These are phyloP conservation scores for Huntiella savannae DNA, from an alignment of 2,329 filamentous ascomycete species.

Conservation along the genomic window DNA sequence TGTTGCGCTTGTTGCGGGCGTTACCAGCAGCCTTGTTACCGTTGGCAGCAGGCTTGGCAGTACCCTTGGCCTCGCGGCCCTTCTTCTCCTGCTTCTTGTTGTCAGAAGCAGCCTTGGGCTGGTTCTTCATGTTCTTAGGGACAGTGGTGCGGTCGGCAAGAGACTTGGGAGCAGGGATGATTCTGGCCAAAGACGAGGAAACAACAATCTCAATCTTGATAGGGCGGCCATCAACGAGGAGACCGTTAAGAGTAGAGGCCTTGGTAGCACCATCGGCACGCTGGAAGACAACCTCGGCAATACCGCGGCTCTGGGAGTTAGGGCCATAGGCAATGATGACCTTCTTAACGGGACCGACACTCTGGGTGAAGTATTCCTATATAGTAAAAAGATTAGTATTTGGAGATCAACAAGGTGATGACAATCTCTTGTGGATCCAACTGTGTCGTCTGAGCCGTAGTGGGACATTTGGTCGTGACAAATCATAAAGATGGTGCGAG, in stretches of 20 bases:
- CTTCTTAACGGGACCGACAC: slow-evolving; percentile 76
- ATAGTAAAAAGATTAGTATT: slow-evolving; percentile 27
- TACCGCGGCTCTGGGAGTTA: slow-evolving; percentile 76
- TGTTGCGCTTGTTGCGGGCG: slow-evolving; percentile 26
- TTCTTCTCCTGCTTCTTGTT: slow-evolving; percentile 41
- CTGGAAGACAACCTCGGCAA: slow-evolving; percentile 73
- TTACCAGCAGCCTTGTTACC: slow-evolving; percentile 21
- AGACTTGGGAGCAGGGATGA: slow-evolving; percentile 45
- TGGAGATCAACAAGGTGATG: slow-evolving; percentile 17
- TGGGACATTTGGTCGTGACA: slow-evolving; percentile 18
- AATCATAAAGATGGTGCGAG: too few relatives aligned
- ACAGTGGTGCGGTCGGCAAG: slow-evolving; percentile 64
- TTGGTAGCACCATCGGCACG: slow-evolving; percentile 66
- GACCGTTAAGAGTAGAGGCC: slow-evolving; percentile 71
- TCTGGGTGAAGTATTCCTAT: slow-evolving; percentile 91
- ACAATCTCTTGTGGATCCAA: slow-evolving; percentile 20
- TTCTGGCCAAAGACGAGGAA: slow-evolving; percentile 48
- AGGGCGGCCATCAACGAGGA: slow-evolving; percentile 73
- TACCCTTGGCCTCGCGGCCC: slow-evolving; percentile 22
- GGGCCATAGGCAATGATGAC: slow-evolving; percentile 86
- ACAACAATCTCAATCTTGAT: slow-evolving; percentile 95
- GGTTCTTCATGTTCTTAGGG: slow-evolving; percentile 37
- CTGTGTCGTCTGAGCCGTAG: slow-evolving; percentile 26
- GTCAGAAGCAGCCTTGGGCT: slow-evolving; percentile 65
- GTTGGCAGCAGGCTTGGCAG: not conserved